phyloP scores from a whole-genome alignment of 768 basidiomycete genomes.

The Leccinum broughii region DNA sequence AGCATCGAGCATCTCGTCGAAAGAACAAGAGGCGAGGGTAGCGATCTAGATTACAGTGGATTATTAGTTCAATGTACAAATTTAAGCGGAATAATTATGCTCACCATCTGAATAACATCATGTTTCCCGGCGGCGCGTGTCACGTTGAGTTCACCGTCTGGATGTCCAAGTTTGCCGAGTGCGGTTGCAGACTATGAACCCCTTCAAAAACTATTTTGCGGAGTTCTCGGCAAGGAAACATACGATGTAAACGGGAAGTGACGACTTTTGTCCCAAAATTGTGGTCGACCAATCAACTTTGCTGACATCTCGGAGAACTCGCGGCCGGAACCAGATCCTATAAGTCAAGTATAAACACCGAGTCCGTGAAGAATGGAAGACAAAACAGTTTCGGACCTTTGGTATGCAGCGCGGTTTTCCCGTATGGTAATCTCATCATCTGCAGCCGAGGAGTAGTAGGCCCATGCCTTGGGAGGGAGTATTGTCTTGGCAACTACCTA shows the following conservation, averaged over 20 bases:
- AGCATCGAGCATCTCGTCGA: conserved; percentile 90
- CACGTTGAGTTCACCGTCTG: conserved; percentile 90
- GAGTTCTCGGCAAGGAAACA: conserved; percentile 30
- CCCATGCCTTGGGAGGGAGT: conserved; percentile 86
- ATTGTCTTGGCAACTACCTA: conserved; percentile 79
- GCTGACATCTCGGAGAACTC: conserved; percentile 77
- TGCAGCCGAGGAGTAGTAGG: conserved; percentile 89
- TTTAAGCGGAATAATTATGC: neutral
- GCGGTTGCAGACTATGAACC: conserved; percentile 70
- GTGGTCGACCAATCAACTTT: conserved; percentile 79
- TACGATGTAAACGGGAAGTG: conserved; percentile 79
- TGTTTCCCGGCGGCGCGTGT: conserved; percentile 87
- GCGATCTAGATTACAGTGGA: conserved; percentile 62
- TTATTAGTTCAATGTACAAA: neutral
- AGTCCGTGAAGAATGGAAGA: neutral
- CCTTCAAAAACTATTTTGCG: neutral
- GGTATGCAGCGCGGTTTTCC: conserved; percentile 88
- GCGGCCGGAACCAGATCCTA: conserved; percentile 87
- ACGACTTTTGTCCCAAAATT: conserved; percentile 73
- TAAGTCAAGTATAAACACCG: neutral
- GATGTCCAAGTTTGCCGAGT: conserved; percentile 92
- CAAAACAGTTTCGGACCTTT: conserved; percentile 49
- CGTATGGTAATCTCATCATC: conserved; percentile 89
- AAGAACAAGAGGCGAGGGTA: conserved; percentile 92
- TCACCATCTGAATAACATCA: conserved; percentile 72